Percentiles rank a stretch among this genome's conserved stretches.
These are phyloP conservation scores for Oldenlandia corymbosa DNA, from an alignment of 257 asterid species.

Conservation along the genomic window DNA sequence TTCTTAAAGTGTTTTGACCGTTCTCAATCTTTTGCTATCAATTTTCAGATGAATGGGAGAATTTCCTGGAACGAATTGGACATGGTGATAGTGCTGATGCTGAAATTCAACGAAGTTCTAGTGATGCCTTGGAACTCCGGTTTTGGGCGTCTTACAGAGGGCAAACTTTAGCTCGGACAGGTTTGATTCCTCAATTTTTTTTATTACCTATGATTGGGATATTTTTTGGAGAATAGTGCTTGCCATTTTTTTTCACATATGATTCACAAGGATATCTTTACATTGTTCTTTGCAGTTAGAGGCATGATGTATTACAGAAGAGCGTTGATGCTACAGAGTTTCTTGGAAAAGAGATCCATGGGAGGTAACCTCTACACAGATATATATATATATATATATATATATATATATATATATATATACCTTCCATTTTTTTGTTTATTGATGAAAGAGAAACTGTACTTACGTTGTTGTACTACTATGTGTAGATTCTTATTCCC, in stretches of 20 bases:
- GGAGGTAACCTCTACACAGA: conserved; percentile 52
- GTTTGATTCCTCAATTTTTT: conserved; percentile 23
- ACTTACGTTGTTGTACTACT: conserved; percentile 12
- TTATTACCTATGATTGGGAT: background rate
- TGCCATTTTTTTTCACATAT: background rate
- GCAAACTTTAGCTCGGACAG: conserved; percentile 97
- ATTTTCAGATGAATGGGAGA: conserved; percentile 87
- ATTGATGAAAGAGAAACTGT: background rate
- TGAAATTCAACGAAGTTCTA: conserved; percentile 75
- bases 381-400: no score
- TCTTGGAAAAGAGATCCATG: conserved; percentile 67
- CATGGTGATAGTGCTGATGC: conserved; percentile 56
- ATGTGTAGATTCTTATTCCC: conserved; percentile 37
- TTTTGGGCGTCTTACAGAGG: conserved; percentile 99
- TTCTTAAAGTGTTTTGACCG: background rate
- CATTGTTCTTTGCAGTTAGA: conserved; percentile 56
- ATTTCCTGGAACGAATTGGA: conserved; percentile 88
- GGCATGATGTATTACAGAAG: conserved; percentile 99
- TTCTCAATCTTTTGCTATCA: conserved; percentile 5
- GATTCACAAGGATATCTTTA: conserved; percentile 11
- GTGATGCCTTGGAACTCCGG: conserved; percentile 79
- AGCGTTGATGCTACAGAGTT: conserved; percentile 94
- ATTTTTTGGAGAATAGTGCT: background rate
- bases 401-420: no score
- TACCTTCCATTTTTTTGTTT: conserved; percentile 2